A percentile compares a stretch with the other conserved stretches of the same genome.
Conservation (phyloP, 495 filamentous ascomycete genomes). For the Stereocaulon alpinum region DNA sequence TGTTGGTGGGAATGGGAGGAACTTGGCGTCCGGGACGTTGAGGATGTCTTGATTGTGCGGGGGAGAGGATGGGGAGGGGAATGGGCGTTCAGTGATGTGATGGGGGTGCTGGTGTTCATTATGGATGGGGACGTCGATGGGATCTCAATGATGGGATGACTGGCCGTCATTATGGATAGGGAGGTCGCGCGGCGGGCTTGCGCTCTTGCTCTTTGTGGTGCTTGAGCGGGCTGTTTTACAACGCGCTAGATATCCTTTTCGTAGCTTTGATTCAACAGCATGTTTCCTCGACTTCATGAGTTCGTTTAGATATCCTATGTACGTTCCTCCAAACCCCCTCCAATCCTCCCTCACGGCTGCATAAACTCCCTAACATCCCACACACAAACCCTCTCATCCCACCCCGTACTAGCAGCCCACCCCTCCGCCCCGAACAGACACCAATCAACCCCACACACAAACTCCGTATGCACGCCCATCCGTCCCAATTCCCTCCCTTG, state of each 20-base stretch:
- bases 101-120: neutral
- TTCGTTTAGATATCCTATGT: neutral
- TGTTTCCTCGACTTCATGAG: neutral
- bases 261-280: neutral
- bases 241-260: neutral
- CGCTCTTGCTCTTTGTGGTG: neutral
- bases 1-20: constrained; percentile 15
- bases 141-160: neutral
- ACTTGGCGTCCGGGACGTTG: constrained; percentile 11
- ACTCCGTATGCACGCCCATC: constrained; percentile 90
- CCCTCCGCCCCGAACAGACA: constrained; percentile 91
- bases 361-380: constrained; percentile 78
- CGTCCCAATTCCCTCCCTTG: constrained; percentile 65
- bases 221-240: neutral
- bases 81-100: neutral
- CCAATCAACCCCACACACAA: constrained; percentile 96
- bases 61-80: neutral
- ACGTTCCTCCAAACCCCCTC: neutral
- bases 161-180: neutral
- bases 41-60: constrained; percentile 3
- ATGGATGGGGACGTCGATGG: constrained; percentile 2
- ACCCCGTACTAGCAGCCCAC: constrained; percentile 87
- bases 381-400: constrained; percentile 83
- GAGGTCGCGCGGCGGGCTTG: neutral
- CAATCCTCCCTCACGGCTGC: constrained; percentile 20